Conservation (phyloP, 192 early-diverging fungal species). For the Dimargaris verticillata region DNA sequence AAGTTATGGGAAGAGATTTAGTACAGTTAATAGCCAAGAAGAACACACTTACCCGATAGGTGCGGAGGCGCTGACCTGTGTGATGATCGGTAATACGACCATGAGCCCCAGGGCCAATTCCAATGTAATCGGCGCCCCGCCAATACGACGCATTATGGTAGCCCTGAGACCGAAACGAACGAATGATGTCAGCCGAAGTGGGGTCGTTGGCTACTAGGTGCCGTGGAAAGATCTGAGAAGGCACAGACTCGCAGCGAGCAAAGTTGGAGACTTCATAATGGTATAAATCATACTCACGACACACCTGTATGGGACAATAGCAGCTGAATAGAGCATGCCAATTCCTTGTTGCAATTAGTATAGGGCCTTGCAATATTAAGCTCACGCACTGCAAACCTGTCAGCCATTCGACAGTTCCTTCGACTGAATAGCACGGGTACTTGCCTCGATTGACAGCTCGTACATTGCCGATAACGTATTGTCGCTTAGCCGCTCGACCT, state of each 20-base stretch:
- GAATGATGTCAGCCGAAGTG: neutral
- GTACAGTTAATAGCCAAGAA: too few relatives aligned
- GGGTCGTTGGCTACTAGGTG: conserved; percentile 12
- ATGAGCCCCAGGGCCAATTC: conserved; percentile 40
- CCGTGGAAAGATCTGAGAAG: too few relatives aligned
- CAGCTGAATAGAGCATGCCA: too few relatives aligned
- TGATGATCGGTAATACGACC: conserved; percentile 24
- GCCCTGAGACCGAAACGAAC: conserved; percentile 14
- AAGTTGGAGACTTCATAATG: conserved; percentile 40
- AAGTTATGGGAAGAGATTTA: too few relatives aligned
- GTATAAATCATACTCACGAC: conserved; percentile 14
- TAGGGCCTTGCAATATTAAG: too few relatives aligned
- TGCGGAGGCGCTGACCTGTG: conserved; percentile 13
- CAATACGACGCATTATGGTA: conserved; percentile 34
- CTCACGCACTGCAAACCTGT: too few relatives aligned
- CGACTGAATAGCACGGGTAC: too few relatives aligned
- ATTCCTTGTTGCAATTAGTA: too few relatives aligned
- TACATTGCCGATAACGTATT: conserved; percentile 28
- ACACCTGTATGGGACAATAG: too few relatives aligned
- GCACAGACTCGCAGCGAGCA: conserved; percentile 8
- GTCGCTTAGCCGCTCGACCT: conserved; percentile 13
- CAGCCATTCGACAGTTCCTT: too few relatives aligned
- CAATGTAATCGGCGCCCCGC: conserved; percentile 33
- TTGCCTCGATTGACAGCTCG: conserved; percentile 18
- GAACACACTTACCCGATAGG: too few relatives aligned